Evolutionary conservation across 1,284 basidiomycete species (phyloP).

Genomic region (Pholiota adiposa): DNA sequence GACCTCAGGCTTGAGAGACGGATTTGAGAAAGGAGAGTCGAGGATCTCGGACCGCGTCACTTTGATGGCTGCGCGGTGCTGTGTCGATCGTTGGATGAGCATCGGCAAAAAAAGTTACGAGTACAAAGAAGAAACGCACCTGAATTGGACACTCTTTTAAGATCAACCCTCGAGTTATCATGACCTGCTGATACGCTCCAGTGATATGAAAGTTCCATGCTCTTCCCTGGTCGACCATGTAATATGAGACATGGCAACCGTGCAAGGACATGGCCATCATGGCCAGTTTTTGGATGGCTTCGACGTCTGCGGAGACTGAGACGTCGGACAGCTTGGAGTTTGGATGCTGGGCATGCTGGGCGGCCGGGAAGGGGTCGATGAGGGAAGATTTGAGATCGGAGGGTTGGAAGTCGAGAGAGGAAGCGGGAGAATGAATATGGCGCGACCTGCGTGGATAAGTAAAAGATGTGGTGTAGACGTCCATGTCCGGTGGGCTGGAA

Average conservation of each 20-base stretch:
- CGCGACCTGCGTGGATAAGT: slow-evolving; percentile 81
- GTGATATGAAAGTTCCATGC: slow-evolving; percentile 92
- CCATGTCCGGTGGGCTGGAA: slow-evolving; percentile 58
- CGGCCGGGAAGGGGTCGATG: slow-evolving; percentile 40
- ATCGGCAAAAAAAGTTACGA: slow-evolving; percentile 16
- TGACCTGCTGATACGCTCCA: slow-evolving; percentile 91
- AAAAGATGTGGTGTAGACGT: slow-evolving; percentile 92
- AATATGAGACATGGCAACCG: slow-evolving; percentile 82
- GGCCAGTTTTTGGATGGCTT: slow-evolving; percentile 82
- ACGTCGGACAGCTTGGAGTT: slow-evolving; percentile 48
- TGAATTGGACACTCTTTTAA: slow-evolving; percentile 89
- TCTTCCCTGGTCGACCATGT: slow-evolving; percentile 70
- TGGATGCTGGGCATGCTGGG: slow-evolving; percentile 46
- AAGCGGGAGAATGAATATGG: slow-evolving; percentile 63
- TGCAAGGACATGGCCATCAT: slow-evolving; percentile 82
- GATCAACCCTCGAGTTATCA: slow-evolving; percentile 87
- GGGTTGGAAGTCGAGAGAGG: slow-evolving; percentile 64
- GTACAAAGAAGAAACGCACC: slow-evolving; percentile 44
- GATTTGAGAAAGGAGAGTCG: slow-evolving; percentile 81
- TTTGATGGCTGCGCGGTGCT: slow-evolving; percentile 87
- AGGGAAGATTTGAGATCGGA: slow-evolving; percentile 46
- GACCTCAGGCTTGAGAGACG: slow-evolving; percentile 88
- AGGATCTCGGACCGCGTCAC: slow-evolving; percentile 93
- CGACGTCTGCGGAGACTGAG: slow-evolving; percentile 55
- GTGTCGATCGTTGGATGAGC: slow-evolving; percentile 19